Percentiles rank a stretch among this genome's conserved stretches.
Conservation (phyloP, 2,329 filamentous ascomycete genomes). For the Sporothrix brasiliensis region DNA sequence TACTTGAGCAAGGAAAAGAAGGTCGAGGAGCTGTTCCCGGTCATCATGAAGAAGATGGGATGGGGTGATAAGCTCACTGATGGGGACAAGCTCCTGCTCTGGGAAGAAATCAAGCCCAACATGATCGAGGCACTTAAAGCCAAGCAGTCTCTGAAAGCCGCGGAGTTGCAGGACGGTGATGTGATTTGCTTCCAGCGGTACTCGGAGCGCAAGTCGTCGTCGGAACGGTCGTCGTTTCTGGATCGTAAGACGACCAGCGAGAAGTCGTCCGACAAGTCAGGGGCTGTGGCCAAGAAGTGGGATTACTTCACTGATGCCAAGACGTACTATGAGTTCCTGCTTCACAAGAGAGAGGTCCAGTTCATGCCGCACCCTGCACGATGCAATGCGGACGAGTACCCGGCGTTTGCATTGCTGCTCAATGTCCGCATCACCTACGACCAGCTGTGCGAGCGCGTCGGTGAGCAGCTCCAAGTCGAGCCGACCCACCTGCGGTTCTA, state of each 20-base stretch:
- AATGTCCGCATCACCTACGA: conserved; percentile 92
- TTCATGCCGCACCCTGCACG: conserved; percentile 69
- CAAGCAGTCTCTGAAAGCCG: conserved; percentile 84
- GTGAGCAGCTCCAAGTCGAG: conserved; percentile 72
- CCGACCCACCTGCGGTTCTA: conserved; percentile 90
- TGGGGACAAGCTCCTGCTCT: conserved; percentile 68
- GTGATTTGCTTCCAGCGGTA: conserved; percentile 90
- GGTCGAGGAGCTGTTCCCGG: conserved; percentile 77
- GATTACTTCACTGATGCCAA: conserved; percentile 71
- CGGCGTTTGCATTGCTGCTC: conserved; percentile 73
- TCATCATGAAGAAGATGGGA: conserved; percentile 79
- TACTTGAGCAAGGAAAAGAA: conserved; percentile 88
- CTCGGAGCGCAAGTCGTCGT: conserved; percentile 49
- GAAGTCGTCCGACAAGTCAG: conserved; percentile 44
- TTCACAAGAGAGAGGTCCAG: conserved; percentile 77
- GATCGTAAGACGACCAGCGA: conserved; percentile 22
- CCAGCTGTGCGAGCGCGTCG: conserved; percentile 80
- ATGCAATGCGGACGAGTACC: conserved; percentile 61
- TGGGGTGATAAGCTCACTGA: conserved; percentile 76
- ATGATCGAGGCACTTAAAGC: conserved; percentile 96
- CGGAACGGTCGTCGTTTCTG: conserved; percentile 42
- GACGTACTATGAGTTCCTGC: conserved; percentile 89
- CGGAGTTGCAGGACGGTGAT: conserved; percentile 95
- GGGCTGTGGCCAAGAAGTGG: conserved; percentile 44
- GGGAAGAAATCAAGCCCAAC: conserved; percentile 95